Evolutionary conservation across 495 filamentous ascomycete genomes (phyloP), one percentile per base, ranked within the genome.

Genomic region (Astrocystis sublimbata): DNA sequence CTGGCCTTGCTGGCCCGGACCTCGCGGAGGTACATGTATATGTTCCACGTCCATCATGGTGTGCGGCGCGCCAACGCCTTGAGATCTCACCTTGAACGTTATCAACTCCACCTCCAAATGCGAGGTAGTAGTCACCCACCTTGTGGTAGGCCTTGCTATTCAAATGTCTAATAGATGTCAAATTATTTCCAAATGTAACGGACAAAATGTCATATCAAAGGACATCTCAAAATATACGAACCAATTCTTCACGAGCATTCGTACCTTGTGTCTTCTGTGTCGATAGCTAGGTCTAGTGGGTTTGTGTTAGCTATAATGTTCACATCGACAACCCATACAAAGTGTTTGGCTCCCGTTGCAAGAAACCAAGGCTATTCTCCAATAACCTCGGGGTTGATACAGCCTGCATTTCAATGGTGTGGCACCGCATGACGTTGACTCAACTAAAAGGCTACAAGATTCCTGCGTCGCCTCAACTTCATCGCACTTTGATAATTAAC

Each of bases 351-450:
- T 50, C 13, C 19, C 6, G 24, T 35, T 6, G 49, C 23, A 45
- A 49, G n/a, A 38, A 50, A 10, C 23, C 24, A 36, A 21, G 19
- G 6, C 35, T 6, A 50, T 23, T 21, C 31, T 33, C 43, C 43
- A 38, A 40, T 38, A 35, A 47, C 7, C 10, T 33, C 46, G 19
- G 21, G 12, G 23, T 12, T 26, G 5, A 13, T 24, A 26, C 19
- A 35, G 19, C 6, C 13, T 59, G 31, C 58, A 40, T 24, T 33
- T 51, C 58, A 4, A 42, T 35, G 52, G 58, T n/a, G 58, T 60
- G 46, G 21, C 33, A 60, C 58, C 15, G 26, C 45, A 42, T 51
- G 24, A 35, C 23, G 26, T 31, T 52, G 36, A n/a, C 30, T 51
- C 7, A 26, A 42, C 23, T 47, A 33, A 50, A 38, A 4, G 24